These are phyloP conservation scores for Fomitopsis pulvina DNA, from an alignment of 768 basidiomycete species.

Conservation along the genomic window DNA sequence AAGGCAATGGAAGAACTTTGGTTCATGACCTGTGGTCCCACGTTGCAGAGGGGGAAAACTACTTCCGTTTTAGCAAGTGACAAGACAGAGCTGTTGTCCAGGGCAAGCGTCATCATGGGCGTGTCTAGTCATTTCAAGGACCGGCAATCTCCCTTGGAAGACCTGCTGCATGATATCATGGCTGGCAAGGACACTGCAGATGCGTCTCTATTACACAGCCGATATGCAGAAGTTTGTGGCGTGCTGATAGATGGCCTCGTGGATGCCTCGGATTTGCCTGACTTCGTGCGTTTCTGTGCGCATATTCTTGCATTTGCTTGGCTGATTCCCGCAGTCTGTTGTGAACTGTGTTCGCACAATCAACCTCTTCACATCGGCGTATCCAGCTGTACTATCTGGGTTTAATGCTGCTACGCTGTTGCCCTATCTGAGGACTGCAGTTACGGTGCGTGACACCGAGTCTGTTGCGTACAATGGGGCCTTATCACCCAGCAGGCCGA, in stretches of 20 bases:
- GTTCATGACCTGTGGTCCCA: slow-evolving; percentile 44
- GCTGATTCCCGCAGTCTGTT: slow-evolving; percentile 48
- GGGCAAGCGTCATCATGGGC: slow-evolving; percentile 80
- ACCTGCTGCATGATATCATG: slow-evolving; percentile 79
- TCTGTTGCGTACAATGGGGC: too few species aligned
- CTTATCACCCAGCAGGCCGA: slow-evolving; percentile 46
- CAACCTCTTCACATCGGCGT: slow-evolving; percentile 73
- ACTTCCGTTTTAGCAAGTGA: slow-evolving; percentile 28
- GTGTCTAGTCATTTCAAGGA: slow-evolving; percentile 80
- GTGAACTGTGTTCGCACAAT: slow-evolving; percentile 83
- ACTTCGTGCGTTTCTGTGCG: slow-evolving; percentile 49
- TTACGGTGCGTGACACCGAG: slow-evolving; percentile 51
- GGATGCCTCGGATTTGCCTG: slow-evolving; percentile 74
- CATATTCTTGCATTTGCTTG: background rate
- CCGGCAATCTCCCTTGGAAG: slow-evolving; percentile 77
- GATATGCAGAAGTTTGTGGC: slow-evolving; percentile 81
- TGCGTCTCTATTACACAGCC: slow-evolving; percentile 45
- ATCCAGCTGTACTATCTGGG: slow-evolving; percentile 80
- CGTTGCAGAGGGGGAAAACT: background rate
- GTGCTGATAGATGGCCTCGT: slow-evolving; percentile 82
- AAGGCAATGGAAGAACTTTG: slow-evolving; percentile 90
- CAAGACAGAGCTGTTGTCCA: slow-evolving; percentile 50
- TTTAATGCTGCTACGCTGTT: slow-evolving; percentile 79
- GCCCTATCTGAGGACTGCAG: slow-evolving; percentile 83
- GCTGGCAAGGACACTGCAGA: slow-evolving; percentile 58